Evolutionary conservation across 495 filamentous ascomycete species (phyloP), one percentile per base, ranked within the genome.

Genomic region (Hyaloscypha finlandica): DNA sequence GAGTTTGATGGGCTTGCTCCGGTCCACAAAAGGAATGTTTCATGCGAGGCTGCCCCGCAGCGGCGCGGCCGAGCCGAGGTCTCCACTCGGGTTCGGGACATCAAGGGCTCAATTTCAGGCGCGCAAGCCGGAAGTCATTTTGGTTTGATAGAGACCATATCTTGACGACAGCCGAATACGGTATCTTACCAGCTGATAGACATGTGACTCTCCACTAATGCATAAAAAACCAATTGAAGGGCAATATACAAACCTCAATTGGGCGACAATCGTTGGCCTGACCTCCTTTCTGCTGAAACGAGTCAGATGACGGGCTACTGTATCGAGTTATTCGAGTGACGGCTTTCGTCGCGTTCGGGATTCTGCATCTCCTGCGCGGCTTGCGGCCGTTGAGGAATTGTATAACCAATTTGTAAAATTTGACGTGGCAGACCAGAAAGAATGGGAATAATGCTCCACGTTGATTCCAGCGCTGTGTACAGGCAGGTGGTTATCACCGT

Each of bases 31-130:
- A 12, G 35, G 35, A 48, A 4, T 11, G 42, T 61, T 61, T 29
- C 5, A 61, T 45, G 29, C 35, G 59, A 61, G 37, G 59, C 59
- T 61, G 59, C 35, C 37, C 59, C 59, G 37, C 59, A 48, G 42
- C 42, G 42, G 42, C 16, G 42, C 42, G 42, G 2, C 42, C 42
- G 42, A 48, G 42, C 42, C 42, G 42, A 48, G 42, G 42, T 48
- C 35, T 12, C 3, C 35, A 37, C 35, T 48, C 42, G 16, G 42
- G 14, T 37, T 19, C 30, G 42, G 42, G 42, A 48, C 16, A 19
- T 19, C 6, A 48, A 48, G 25, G n/a, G n/a, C n/a, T n/a, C n/a
- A n/a, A n/a, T n/a, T n/a, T n/a, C n/a, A n/a, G n/a, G n/a, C 2
- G 25, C 25, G 25, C 25, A 1, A 25, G 25, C 25, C 25, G 25